Percentiles rank a stretch among this genome's conserved stretches.
These are phyloP conservation scores for Bruguiera hainesii DNA, from an alignment of 441 rosid genomes.

Conservation along the genomic window DNA sequence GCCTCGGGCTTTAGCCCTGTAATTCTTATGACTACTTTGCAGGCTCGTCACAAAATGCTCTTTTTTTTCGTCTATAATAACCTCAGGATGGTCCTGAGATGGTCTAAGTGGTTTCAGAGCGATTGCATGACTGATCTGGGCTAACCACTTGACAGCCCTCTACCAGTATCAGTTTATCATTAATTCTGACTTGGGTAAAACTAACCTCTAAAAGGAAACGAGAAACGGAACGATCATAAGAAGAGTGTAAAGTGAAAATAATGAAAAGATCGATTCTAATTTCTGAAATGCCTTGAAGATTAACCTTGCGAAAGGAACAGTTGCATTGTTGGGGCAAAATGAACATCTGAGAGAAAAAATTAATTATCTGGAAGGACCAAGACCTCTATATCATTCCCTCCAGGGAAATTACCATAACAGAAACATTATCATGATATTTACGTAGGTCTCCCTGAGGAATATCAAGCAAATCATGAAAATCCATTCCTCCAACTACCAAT, in stretches of 20 bases:
- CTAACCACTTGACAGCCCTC: too few species aligned
- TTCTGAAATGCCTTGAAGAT: constrained; percentile 30
- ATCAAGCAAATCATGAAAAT: constrained; percentile 87
- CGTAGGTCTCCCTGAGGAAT: constrained; percentile 91
- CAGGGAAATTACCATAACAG: constrained; percentile 92
- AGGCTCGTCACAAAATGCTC: too few species aligned
- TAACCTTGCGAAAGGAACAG: constrained; percentile 34
- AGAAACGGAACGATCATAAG: constrained; percentile 1
- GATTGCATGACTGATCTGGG: too few species aligned
- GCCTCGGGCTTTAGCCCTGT: too few species aligned
- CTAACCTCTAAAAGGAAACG: too few species aligned
- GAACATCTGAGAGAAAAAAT: constrained; percentile 20
- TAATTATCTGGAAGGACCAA: constrained; percentile 47
- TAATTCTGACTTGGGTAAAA: too few species aligned
- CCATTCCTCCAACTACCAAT: constrained; percentile 47
- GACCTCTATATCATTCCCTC: constrained; percentile 98
- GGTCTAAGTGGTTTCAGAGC: too few species aligned
- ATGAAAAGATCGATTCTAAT: constrained; percentile 28
- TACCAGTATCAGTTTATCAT: too few species aligned
- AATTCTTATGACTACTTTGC: too few species aligned
- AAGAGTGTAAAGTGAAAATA: constrained; percentile 12
- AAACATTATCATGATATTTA: constrained; percentile 92
- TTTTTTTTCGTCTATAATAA: too few species aligned
- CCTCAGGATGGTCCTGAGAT: too few species aligned
- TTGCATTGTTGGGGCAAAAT: constrained; percentile 26